phyloP scores from a whole-genome alignment of 1,139 yeast genomes.

The Kurtzmaniella quercitrusa region DNA sequence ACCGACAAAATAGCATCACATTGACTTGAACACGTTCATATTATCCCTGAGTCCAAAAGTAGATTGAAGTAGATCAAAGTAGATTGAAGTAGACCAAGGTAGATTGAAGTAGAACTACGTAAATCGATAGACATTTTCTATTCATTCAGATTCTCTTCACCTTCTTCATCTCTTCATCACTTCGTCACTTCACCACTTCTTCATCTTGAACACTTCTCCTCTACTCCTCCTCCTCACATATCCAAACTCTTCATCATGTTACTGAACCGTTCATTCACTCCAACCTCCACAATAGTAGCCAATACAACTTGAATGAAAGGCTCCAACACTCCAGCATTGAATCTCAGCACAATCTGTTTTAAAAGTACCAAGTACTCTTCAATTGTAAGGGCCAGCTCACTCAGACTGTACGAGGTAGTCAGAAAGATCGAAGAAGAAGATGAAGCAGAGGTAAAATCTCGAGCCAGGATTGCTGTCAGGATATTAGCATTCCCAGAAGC shows the following conservation, averaged over 20 bases:
- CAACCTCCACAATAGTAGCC: conserved; percentile 9
- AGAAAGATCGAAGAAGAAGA: conserved; percentile 33
- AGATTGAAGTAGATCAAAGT: too few relatives aligned
- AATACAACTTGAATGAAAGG: conserved; percentile 34
- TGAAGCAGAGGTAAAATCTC: conserved; percentile 1
- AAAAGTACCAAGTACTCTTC: conserved; percentile 34
- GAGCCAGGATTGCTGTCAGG: not conserved
- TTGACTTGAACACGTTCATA: too few relatives aligned
- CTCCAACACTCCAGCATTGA: conserved; percentile 33
- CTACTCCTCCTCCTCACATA: not conserved
- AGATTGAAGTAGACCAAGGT: too few relatives aligned
- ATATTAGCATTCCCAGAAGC: conserved; percentile 1
- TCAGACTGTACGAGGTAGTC: conserved; percentile 20
- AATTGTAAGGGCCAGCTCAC: conserved; percentile 20
- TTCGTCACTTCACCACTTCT: not conserved
- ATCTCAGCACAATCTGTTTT: conserved; percentile 25
- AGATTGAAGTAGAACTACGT: too few relatives aligned
- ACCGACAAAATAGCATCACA: too few relatives aligned
- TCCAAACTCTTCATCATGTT: conserved; percentile 8
- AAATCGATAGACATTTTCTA: too few relatives aligned
- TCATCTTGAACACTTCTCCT: not conserved
- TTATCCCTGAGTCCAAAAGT: too few relatives aligned
- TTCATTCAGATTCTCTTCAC: too few relatives aligned
- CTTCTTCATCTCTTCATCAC: not conserved
- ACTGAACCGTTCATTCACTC: conserved; percentile 10